Percentiles rank a stretch among this genome's conserved stretches.
Evolutionary conservation across 306 rosid genomes (phyloP).

Genomic region (Cercis canadensis): DNA sequence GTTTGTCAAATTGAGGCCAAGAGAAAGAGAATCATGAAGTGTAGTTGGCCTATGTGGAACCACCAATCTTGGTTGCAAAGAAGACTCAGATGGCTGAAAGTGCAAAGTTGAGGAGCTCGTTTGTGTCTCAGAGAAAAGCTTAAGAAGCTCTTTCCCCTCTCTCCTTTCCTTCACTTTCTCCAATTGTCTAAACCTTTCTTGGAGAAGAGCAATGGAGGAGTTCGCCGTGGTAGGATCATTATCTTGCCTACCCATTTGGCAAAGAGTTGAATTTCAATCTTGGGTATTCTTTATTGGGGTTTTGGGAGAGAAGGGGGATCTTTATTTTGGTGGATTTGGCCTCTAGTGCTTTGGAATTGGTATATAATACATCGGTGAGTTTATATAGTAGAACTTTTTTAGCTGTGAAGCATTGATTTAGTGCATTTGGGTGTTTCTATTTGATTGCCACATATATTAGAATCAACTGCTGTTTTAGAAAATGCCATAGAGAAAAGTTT

Average conservation of each 20-base stretch:
- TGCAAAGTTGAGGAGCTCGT: conserved; percentile 39
- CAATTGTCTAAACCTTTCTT: conserved; percentile 90
- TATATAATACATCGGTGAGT: conserved; percentile 40
- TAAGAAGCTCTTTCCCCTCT: conserved; percentile 72
- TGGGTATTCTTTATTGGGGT: conserved; percentile 23
- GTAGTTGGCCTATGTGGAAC: conserved; percentile 27
- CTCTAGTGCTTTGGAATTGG: conserved; percentile 58
- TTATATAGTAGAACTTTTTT: conserved; percentile 49
- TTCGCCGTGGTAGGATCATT: conserved; percentile 62
- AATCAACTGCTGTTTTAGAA: conserved; percentile 60
- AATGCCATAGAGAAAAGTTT: conserved; percentile 56
- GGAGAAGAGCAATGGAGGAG: conserved; percentile 91
- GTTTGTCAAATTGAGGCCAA: conserved; percentile 56
- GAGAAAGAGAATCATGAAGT: conserved; percentile 58
- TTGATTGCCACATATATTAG: conserved; percentile 52
- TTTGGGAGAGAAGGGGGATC: background rate
- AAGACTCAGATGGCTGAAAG: conserved; percentile 35
- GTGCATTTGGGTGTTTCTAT: conserved; percentile 45
- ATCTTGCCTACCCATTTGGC: conserved; percentile 73
- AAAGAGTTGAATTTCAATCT: conserved; percentile 33
- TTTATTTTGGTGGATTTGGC: conserved; percentile 54
- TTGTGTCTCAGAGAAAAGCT: conserved; percentile 44
- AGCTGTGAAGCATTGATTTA: conserved; percentile 41
- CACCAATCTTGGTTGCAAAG: conserved; percentile 43
- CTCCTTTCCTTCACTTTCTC: conserved; percentile 92